These are phyloP conservation scores for Capsella bursapastoris DNA, from an alignment of 345 rosid genomes.

Conservation along the genomic window DNA sequence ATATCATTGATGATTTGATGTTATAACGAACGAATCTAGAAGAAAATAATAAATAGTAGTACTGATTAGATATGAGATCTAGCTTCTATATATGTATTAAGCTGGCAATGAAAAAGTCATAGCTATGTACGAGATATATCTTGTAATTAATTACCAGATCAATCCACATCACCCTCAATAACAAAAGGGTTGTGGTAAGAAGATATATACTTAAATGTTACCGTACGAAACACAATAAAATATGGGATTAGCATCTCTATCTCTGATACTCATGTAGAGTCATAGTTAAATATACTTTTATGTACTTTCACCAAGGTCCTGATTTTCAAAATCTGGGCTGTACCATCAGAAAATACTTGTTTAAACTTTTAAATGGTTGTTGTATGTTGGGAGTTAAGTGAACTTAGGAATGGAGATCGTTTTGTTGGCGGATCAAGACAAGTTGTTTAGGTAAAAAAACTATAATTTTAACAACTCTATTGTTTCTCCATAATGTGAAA, in stretches of 20 bases:
- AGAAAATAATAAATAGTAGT: constrained; percentile 4
- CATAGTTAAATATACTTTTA: constrained; percentile 15
- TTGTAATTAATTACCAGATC: constrained; percentile 21
- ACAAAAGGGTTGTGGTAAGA: constrained; percentile 1
- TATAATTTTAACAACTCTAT: constrained; percentile 5
- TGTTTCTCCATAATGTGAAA: background rate
- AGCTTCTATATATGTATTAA: constrained; percentile 12
- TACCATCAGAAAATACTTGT: background rate
- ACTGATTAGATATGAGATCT: constrained; percentile 28
- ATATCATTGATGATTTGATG: constrained; percentile 30
- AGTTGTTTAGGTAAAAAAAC: background rate
- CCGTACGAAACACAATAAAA: constrained; percentile 17
- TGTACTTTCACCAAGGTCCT: constrained; percentile 4
- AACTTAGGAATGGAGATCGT: background rate
- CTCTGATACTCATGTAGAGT: background rate
- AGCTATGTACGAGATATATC: constrained; percentile 9
- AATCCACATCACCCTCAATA: background rate
- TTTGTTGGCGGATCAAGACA: background rate
- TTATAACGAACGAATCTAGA: constrained; percentile 2
- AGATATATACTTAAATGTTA: background rate
- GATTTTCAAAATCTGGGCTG: background rate
- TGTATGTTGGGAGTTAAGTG: constrained; percentile 21
- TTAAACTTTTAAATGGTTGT: constrained; percentile 1
- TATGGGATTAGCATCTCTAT: background rate
- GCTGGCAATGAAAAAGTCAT: constrained; percentile 26